These are phyloP conservation scores for Musa troglodytarum DNA, from an alignment of 176 grass and related monocot species.

Conservation along the genomic window DNA sequence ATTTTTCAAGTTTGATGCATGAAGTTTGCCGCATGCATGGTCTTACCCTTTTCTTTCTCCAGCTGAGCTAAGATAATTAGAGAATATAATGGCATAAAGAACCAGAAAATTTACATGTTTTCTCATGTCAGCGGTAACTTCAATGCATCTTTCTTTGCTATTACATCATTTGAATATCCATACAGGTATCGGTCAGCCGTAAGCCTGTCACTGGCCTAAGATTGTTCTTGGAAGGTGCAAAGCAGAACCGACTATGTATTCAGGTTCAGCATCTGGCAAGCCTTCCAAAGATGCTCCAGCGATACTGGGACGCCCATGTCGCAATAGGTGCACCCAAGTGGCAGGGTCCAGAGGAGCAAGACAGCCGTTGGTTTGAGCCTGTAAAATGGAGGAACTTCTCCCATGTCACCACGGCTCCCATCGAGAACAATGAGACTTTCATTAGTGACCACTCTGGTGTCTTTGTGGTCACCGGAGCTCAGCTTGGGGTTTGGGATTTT, in stretches of 20 bases:
- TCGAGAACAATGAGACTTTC: constrained; percentile 32
- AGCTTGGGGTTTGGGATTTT: constrained; percentile 69
- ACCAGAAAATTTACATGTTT: too few species aligned
- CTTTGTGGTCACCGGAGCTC: constrained; percentile 50
- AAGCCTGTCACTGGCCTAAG: constrained; percentile 58
- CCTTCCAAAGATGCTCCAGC: constrained; percentile 60
- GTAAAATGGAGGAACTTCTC: constrained; percentile 66
- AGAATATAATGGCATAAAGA: too few species aligned
- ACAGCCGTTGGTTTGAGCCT: constrained; percentile 62
- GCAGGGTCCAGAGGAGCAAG: constrained; percentile 60
- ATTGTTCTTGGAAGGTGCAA: constrained; percentile 45
- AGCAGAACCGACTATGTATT: constrained; percentile 48
- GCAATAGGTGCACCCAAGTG: constrained; percentile 57
- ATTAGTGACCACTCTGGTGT: constrained; percentile 30
- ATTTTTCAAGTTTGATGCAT: not conserved
- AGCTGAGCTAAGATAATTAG: not conserved
- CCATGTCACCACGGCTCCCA: constrained; percentile 50
- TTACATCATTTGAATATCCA: not conserved
- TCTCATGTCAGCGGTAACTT: too few species aligned
- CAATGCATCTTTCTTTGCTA: too few species aligned
- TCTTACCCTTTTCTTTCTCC: not conserved
- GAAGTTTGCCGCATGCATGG: not conserved
- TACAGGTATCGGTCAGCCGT: constrained; percentile 53
- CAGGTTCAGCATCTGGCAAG: constrained; percentile 46
- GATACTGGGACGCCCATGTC: constrained; percentile 46